Percentiles rank a stretch among this genome's conserved stretches.
phyloP scores from a whole-genome alignment of 352 stramenopile genomes.

The Globisporangium mamillatum region DNA sequence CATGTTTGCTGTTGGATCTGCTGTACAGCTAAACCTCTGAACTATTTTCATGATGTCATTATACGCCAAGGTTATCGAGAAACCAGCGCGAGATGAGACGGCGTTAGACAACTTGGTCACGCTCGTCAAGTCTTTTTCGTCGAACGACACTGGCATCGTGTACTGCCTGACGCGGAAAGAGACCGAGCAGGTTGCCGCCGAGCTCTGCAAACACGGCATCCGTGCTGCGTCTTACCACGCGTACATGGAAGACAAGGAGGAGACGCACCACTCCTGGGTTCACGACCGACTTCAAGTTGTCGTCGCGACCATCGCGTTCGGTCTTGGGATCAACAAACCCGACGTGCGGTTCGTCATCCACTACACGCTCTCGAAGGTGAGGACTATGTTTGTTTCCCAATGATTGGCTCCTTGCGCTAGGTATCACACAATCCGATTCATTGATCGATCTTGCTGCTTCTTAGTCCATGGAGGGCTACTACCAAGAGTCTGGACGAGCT shows the following conservation, averaged over 20 bases:
- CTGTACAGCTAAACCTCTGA: background rate
- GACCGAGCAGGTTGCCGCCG: conserved; percentile 82
- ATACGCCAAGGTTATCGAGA: conserved; percentile 26
- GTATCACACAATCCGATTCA: background rate
- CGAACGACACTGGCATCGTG: conserved; percentile 82
- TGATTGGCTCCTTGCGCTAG: background rate
- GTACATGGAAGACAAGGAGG: conserved; percentile 60
- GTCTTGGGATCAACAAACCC: conserved; percentile 93
- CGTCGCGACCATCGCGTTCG: conserved; percentile 93
- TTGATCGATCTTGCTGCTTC: background rate
- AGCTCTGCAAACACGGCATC: conserved; percentile 72
- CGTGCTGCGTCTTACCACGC: conserved; percentile 89
- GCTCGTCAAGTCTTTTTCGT: conserved; percentile 68
- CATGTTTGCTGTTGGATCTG: background rate
- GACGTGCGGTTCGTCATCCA: conserved; percentile 92
- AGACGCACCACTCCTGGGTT: conserved; percentile 62
- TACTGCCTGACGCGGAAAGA: conserved; percentile 93
- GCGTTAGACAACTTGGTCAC: conserved; percentile 61
- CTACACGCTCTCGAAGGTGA: conserved; percentile 79
- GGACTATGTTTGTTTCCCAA: background rate
- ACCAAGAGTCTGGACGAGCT: conserved; percentile 95
- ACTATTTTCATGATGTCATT: no score
- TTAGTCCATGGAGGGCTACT: conserved; percentile 95
- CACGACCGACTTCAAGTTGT: conserved; percentile 78
- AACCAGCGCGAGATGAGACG: conserved; percentile 42